A percentile compares a stretch with the other conserved stretches of the same genome.
Conservation (phyloP, 1,284 basidiomycete species). For the Cystobasidium sp. region DNA sequence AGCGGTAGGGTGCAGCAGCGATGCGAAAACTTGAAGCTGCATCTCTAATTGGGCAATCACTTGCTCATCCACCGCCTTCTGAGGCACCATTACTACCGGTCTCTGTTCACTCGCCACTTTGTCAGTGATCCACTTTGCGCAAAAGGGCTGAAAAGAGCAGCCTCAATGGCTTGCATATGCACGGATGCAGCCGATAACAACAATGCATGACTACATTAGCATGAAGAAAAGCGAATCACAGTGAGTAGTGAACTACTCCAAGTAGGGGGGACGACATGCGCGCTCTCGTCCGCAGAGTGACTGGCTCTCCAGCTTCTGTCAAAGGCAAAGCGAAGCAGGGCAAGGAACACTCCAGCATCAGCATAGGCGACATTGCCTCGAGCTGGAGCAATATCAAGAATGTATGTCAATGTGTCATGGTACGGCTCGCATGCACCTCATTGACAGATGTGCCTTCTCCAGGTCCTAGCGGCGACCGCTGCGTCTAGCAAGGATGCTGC, state of each 20-base stretch:
- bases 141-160: neutral
- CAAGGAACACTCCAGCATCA: neutral
- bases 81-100: neutral
- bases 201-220: constrained; percentile 2
- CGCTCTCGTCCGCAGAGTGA: constrained; percentile 64
- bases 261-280: no score
- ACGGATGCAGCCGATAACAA: neutral
- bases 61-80: no score
- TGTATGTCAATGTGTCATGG: neutral
- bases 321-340: constrained; percentile 16
- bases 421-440: neutral
- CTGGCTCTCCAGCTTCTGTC: constrained; percentile 32
- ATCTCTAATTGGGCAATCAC: no score
- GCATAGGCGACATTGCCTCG: constrained; percentile 12
- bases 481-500: neutral
- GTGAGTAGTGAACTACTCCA: neutral
- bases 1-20: constrained; percentile 56
- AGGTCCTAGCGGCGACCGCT: constrained; percentile 7
- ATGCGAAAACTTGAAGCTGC: neutral
- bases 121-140: neutral
- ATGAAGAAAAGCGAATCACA: neutral
- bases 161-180: neutral
- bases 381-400: constrained; percentile 22
- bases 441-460: neutral
- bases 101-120: neutral